Percentiles rank a stretch among this genome's conserved stretches.
These are phyloP conservation scores for Coemansia sp. DNA, from an alignment of 371 early-diverging fungal species.

Conservation along the genomic window DNA sequence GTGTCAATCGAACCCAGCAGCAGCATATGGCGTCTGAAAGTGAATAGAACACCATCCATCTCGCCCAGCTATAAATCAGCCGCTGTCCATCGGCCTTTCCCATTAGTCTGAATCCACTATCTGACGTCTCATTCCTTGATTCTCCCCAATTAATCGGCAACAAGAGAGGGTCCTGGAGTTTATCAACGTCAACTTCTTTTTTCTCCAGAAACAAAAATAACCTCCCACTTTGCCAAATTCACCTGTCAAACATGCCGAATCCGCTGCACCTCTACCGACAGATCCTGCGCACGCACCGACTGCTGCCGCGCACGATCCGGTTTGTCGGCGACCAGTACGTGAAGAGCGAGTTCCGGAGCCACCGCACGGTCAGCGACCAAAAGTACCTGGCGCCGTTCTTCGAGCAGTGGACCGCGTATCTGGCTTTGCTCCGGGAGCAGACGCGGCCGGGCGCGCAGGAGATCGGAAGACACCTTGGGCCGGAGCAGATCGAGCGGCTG, in stretches of 20 bases:
- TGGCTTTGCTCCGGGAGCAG: constrained; percentile 32
- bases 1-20: too few species aligned
- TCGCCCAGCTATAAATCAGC: too few species aligned
- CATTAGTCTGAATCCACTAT: too few species aligned
- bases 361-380: constrained; percentile 41
- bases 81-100: too few species aligned
- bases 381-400: constrained; percentile 44
- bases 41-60: too few species aligned
- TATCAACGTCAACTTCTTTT: too few species aligned
- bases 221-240: too few species aligned
- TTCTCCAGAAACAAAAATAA: too few species aligned
- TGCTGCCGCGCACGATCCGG: constrained; percentile 47
- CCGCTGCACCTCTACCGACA: constrained; percentile 39
- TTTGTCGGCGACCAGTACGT: constrained; percentile 53
- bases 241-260: constrained; percentile 21
- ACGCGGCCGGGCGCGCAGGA: constrained; percentile 1
- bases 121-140: too few species aligned
- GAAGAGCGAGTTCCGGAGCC: constrained; percentile 49
- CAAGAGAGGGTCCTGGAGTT: too few species aligned
- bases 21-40: too few species aligned
- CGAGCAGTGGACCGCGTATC: constrained; percentile 45
- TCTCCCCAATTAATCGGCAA: too few species aligned
- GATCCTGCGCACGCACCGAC: constrained; percentile 45
- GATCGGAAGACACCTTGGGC: constrained; percentile 43
- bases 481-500: constrained; percentile 35